Base-by-base conservation (phyloP, 768 basidiomycete species). In the Tylopilus sp. region DNA sequence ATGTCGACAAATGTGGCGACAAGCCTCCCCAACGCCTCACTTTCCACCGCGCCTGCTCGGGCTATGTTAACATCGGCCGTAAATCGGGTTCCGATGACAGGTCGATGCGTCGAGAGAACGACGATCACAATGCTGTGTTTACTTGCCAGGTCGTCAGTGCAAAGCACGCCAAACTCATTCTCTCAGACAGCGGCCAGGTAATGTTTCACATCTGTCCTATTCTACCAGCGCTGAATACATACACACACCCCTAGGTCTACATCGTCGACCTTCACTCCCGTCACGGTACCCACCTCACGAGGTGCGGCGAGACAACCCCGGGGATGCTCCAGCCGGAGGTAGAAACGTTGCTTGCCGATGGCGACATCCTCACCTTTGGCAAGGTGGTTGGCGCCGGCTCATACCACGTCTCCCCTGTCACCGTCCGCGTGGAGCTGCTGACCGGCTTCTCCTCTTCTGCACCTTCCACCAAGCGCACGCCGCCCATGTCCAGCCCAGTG, bases 61-160 rank as follows among this genome's bases (percentile, higher is more conserved):
- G 69, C 39, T 76, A 78, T 42, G 73, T 90, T 15, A 74, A 79
- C 54, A 81, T 91, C 61, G 88, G 88, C 4, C 82, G 88, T 42
- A 81, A 81, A 52, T 81, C 87, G 10, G 65, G 77, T 18, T 74
- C 73, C 50, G 75, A 79, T 57, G 58, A 64, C 36, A 72, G 65
- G 51, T 65, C 69, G 55, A 67, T 72, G 67, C 63, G 68, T 43
- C 62, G 67, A 42, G 74, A 71, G 50, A 68, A 67, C 44, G 73
- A 75, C 22, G 65, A 65, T 44, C 74, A 76, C 48, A 75, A 75
- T 50, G 85, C 81, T 15, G 77, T 82, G 67, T 90, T 90, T 57
- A 71, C 81, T 44, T 90, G 88, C 62, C 83, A 86, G 26, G 88
- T 91, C 41, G 85, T 91, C 56, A 88, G 86, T 65, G 79, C 88